A percentile compares a stretch with the other conserved stretches of the same genome.
Conservation (phyloP, 2,329 filamentous ascomycete genomes). For the Colletotrichum tropicicola region DNA sequence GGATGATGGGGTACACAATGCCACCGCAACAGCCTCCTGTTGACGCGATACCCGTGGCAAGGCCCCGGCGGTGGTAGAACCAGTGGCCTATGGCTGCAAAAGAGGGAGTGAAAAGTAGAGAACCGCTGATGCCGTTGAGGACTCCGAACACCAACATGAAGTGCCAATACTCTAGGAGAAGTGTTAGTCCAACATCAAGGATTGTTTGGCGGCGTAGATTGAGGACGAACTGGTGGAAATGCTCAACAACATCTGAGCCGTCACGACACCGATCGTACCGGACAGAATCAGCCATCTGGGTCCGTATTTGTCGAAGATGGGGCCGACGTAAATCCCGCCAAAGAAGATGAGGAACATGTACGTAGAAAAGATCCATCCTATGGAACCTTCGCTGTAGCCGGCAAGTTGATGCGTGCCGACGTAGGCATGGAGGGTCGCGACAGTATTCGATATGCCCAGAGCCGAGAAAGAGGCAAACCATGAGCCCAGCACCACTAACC, state of each 20-base stretch:
- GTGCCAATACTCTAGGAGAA: constrained; percentile 75
- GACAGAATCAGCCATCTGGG: constrained; percentile 75
- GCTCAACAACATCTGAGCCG: constrained; percentile 74
- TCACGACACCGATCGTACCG: constrained; percentile 70
- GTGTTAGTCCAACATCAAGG: background rate
- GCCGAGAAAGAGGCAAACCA: constrained; percentile 80
- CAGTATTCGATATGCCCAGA: constrained; percentile 81
- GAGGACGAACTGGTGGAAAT: constrained; percentile 67
- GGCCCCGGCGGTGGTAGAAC: constrained; percentile 78
- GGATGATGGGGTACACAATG: constrained; percentile 68
- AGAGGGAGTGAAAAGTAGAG: constrained; percentile 84
- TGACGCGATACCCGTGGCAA: constrained; percentile 83
- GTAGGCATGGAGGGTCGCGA: constrained; percentile 84
- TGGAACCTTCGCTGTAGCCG: constrained; percentile 71
- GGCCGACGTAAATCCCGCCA: constrained; percentile 85
- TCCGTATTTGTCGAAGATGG: constrained; percentile 87
- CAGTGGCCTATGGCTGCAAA: constrained; percentile 84
- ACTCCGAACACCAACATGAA: constrained; percentile 85
- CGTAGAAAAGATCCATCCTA: constrained; percentile 88
- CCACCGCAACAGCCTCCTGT: constrained; percentile 79
- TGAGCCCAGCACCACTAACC: constrained; percentile 85
- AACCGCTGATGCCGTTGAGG: constrained; percentile 76
- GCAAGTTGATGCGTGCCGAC: constrained; percentile 76
- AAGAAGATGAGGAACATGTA: constrained; percentile 89
- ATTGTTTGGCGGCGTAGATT: background rate